Percentiles rank a stretch among this genome's conserved stretches.
Conservation (phyloP, 768 basidiomycete genomes). For the Russula griseocarnosa region DNA sequence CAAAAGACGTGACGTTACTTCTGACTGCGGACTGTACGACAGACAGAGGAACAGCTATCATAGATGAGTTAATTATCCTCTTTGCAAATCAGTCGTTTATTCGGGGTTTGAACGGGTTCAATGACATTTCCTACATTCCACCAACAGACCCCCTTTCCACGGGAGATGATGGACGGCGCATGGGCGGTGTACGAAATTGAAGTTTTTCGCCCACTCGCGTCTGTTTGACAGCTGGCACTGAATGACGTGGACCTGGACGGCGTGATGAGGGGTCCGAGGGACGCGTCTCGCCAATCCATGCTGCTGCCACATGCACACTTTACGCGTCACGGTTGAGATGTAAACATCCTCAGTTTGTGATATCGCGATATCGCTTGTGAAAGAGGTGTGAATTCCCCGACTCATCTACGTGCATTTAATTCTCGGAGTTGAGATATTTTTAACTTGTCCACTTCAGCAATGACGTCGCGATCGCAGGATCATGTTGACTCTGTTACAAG, state of each 20-base stretch:
- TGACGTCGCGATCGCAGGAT: constrained; percentile 14
- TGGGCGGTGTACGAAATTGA: not conserved
- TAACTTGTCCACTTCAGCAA: not conserved
- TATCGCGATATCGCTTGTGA: constrained; percentile 7
- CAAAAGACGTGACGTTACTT: not conserved
- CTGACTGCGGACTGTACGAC: not conserved
- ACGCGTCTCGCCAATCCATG: not conserved
- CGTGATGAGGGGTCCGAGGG: not conserved
- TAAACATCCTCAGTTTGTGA: not conserved
- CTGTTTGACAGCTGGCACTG: constrained; percentile 12
- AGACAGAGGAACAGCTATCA: not conserved
- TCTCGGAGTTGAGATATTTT: not conserved
- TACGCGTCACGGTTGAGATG: not conserved
- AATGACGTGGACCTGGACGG: constrained; percentile 13
- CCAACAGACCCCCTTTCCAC: not conserved
- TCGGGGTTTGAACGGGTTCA: too few relatives aligned
- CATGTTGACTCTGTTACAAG: constrained; percentile 15
- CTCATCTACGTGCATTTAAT: not conserved
- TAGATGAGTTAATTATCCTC: not conserved
- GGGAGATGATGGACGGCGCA: not conserved
- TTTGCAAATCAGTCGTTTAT: not conserved
- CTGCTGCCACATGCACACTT: not conserved
- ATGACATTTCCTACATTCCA: too few relatives aligned
- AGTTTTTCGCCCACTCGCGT: not conserved
- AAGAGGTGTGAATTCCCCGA: not conserved